These are phyloP conservation scores for Fusarium devonianum DNA, from an alignment of 2,329 filamentous ascomycete species.

Conservation along the genomic window DNA sequence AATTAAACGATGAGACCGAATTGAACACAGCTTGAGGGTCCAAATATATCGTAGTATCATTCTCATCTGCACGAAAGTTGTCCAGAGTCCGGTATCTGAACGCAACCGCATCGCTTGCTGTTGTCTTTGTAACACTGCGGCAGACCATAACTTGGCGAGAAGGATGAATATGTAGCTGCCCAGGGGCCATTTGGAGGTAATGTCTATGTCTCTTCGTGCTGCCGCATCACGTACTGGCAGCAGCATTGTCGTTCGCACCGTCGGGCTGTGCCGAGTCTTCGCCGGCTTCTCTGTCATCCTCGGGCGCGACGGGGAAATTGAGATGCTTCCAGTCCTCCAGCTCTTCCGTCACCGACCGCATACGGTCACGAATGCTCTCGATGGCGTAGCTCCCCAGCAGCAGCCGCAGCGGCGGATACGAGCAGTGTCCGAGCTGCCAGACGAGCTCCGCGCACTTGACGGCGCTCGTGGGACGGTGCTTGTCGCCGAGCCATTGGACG, in stretches of 20 bases:
- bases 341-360: slow-evolving; percentile 93
- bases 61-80: too few species aligned
- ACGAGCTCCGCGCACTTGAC: slow-evolving; percentile 92
- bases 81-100: too few species aligned
- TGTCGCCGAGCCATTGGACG: slow-evolving; percentile 92
- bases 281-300: slow-evolving; percentile 37
- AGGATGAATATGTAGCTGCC: background rate
- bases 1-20: too few species aligned
- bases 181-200: background rate
- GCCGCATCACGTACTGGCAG: slow-evolving; percentile 17
- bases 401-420: slow-evolving; percentile 86
- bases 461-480: slow-evolving; percentile 84
- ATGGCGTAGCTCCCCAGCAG: slow-evolving; percentile 94
- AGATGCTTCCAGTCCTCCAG: slow-evolving; percentile 92
- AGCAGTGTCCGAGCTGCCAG: slow-evolving; percentile 94
- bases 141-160: slow-evolving; percentile 2
- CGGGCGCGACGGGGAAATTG: slow-evolving; percentile 63
- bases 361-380: slow-evolving; percentile 89
- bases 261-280: slow-evolving; percentile 26
- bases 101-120: too few species aligned
- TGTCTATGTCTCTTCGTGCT: too few species aligned
- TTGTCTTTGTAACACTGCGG: too few species aligned
- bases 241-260: slow-evolving; percentile 4
- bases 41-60: too few species aligned
- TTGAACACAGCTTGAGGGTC: too few species aligned